Evolutionary conservation across 2,329 filamentous ascomycete species (phyloP).

Genomic region (Alternaria gansuensis): DNA sequence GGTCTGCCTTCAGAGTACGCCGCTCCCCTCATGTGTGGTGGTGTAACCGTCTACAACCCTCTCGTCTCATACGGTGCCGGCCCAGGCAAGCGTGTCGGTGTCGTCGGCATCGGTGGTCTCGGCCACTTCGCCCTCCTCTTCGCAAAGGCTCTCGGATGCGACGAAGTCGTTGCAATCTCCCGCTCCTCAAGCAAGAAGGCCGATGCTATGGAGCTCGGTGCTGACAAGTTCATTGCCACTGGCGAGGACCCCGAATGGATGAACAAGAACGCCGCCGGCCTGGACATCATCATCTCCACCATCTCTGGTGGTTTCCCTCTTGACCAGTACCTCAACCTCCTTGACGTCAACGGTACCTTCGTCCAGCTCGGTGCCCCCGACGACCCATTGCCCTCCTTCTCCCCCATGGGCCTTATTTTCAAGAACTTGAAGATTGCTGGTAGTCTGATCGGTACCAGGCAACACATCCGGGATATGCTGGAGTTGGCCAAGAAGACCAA

Average conservation of each 20-base stretch:
- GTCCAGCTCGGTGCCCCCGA: constrained; percentile 75
- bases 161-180: constrained; percentile 71
- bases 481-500: constrained; percentile 53
- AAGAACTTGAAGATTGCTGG: constrained; percentile 70
- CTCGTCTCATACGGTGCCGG: constrained; percentile 78
- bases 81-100: constrained; percentile 78
- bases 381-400: constrained; percentile 59
- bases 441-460: constrained; percentile 69
- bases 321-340: constrained; percentile 66
- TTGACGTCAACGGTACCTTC: constrained; percentile 68
- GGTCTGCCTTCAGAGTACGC: constrained; percentile 67
- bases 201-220: constrained; percentile 67
- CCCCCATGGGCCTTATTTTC: constrained; percentile 62
- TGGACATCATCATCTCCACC: constrained; percentile 69
- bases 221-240: constrained; percentile 69
- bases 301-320: constrained; percentile 67
- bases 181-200: constrained; percentile 68
- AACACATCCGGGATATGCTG: constrained; percentile 66
- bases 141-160: constrained; percentile 73
- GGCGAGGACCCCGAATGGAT: constrained; percentile 68
- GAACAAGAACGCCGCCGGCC: constrained; percentile 60
- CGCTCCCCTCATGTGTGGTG: constrained; percentile 84
- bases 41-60: constrained; percentile 80
- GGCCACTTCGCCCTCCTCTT: constrained; percentile 78
- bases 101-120: constrained; percentile 77